Percentiles rank a stretch among this genome's conserved stretches.
Evolutionary conservation across 2,329 filamentous ascomycete species (phyloP).

Genomic region (Seiridium unicorne): DNA sequence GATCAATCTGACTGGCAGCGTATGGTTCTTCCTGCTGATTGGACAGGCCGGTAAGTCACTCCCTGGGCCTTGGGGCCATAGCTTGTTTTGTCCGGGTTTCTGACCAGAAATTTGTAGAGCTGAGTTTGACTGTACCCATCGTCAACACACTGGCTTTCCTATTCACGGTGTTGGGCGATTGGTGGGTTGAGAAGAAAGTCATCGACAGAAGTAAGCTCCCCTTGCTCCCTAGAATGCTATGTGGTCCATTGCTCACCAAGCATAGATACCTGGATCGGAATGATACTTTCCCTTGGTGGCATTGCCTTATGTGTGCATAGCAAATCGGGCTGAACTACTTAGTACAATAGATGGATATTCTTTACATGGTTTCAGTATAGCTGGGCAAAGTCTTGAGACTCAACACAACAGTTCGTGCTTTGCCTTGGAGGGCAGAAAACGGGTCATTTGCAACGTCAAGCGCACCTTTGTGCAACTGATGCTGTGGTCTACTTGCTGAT

Average conservation of each 20-base stretch:
- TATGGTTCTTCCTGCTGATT: conserved; percentile 96
- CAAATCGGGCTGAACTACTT: conserved; percentile 34
- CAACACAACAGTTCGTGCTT: background rate
- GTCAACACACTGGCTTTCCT: conserved; percentile 92
- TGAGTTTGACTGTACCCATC: conserved; percentile 91
- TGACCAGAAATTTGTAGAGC: conserved; percentile 50
- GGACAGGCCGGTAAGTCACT: conserved; percentile 75
- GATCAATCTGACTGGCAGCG: conserved; percentile 85
- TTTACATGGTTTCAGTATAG: background rate
- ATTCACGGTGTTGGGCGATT: conserved; percentile 94
- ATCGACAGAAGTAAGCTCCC: conserved; percentile 69
- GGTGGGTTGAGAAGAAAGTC: conserved; percentile 90
- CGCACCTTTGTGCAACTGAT: no score
- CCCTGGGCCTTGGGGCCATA: background rate
- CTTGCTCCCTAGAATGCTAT: background rate
- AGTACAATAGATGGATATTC: background rate
- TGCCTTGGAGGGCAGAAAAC: background rate
- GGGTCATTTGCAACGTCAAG: background rate
- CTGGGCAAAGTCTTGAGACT: background rate
- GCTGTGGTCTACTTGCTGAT: no score
- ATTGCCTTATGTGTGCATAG: conserved; percentile 82
- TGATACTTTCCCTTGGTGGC: conserved; percentile 74
- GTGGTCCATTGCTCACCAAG: conserved; percentile 28
- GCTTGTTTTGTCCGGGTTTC: background rate
- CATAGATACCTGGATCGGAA: conserved; percentile 85